Evolutionary conservation across 306 rosid species (phyloP).

Genomic region (Dalbergia oliveri): DNA sequence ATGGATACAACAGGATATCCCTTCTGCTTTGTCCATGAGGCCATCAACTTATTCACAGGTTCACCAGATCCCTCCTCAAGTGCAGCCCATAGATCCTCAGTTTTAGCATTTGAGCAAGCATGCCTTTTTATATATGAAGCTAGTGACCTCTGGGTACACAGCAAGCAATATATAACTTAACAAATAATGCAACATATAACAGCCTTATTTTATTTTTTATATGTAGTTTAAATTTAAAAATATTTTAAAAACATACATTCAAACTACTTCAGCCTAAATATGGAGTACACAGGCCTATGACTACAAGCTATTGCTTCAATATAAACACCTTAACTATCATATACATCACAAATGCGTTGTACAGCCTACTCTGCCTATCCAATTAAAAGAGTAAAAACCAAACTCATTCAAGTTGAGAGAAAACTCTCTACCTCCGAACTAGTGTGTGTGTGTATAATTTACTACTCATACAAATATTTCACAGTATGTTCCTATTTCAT

Average conservation of each 20-base stretch:
- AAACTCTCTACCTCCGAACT: background rate
- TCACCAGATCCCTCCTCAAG: conserved; percentile 96
- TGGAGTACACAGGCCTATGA: background rate
- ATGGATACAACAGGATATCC: conserved; percentile 93
- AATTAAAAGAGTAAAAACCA: conserved; percentile 10
- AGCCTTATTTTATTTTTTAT: conserved; percentile 18
- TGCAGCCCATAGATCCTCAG: conserved; percentile 95
- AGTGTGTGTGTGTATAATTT: background rate
- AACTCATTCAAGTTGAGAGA: conserved; percentile 5
- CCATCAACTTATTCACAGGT: conserved; percentile 88
- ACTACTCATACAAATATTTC: conserved; percentile 6
- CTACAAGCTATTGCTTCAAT: background rate
- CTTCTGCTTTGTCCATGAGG: conserved; percentile 92
- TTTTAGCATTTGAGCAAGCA: conserved; percentile 85
- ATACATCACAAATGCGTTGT: background rate
- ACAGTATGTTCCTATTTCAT: conserved; percentile 28
- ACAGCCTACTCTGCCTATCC: conserved; percentile 18
- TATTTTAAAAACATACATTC: background rate
- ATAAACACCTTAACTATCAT: background rate
- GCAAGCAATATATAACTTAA: conserved; percentile 37
- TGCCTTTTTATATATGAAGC: conserved; percentile 84
- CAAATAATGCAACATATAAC: conserved; percentile 22
- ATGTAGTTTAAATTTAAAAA: conserved; percentile 20
- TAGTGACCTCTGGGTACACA: conserved; percentile 78
- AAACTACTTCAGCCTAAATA: conserved; percentile 2